Conservation (phyloP, 345 rosid genomes). For the Geranium rotundifolium region DNA sequence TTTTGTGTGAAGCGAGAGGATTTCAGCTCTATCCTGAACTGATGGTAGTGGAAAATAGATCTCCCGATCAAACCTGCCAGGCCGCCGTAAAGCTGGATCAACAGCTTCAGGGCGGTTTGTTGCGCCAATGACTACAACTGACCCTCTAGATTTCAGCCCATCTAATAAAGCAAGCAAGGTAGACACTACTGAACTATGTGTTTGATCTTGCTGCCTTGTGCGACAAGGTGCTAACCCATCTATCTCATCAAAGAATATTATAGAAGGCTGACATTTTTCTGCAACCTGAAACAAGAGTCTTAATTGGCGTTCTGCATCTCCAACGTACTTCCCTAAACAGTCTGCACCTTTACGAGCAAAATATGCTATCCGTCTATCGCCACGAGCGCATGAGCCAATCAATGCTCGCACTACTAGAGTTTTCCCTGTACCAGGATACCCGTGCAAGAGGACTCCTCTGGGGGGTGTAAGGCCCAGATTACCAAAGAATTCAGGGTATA, state of each 20-base stretch:
- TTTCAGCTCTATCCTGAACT: conserved; percentile 70
- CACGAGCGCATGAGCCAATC: conserved; percentile 92
- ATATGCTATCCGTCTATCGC: conserved; percentile 84
- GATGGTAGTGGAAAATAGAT: conserved; percentile 92
- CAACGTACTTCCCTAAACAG: conserved; percentile 97
- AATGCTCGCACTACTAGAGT: conserved; percentile 90
- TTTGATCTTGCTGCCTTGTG: conserved; percentile 93
- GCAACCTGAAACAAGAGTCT: conserved; percentile 99
- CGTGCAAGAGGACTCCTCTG: conserved; percentile 94
- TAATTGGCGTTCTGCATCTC: conserved; percentile 98
- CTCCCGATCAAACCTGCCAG: conserved; percentile 96
- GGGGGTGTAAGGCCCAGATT: conserved; percentile 92
- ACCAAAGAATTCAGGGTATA: conserved; percentile 89
- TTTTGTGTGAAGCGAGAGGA: conserved; percentile 78
- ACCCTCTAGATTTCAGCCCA: conserved; percentile 93
- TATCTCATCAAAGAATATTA: conserved; percentile 95
- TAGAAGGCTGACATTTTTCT: conserved; percentile 90
- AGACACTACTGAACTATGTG: conserved; percentile 96
- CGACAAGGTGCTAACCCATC: conserved; percentile 94
- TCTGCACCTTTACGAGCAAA: conserved; percentile 99
- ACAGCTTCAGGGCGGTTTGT: conserved; percentile 97
- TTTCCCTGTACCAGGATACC: conserved; percentile 98
- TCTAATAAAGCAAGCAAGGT: conserved; percentile 92
- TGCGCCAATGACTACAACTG: conserved; percentile 98
- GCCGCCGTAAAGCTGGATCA: conserved; percentile 97